phyloP scores from a whole-genome alignment of 2,329 filamentous ascomycete genomes.

The Stachybotrys elegans region DNA sequence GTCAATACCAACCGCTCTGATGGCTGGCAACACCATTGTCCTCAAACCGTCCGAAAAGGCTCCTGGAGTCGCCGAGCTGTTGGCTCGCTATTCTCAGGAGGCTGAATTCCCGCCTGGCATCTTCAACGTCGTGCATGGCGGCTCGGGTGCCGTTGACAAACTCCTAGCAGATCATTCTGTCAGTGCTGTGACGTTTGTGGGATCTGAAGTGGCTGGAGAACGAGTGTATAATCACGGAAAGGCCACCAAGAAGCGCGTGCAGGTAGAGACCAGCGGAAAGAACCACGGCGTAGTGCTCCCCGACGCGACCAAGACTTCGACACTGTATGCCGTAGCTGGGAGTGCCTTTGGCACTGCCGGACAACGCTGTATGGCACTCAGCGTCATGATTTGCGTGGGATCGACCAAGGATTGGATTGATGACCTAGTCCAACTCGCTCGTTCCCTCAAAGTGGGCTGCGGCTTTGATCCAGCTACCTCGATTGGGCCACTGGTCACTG shows the following conservation, averaged over 20 bases:
- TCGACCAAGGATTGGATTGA: slow-evolving; percentile 61
- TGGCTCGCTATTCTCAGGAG: slow-evolving; percentile 51
- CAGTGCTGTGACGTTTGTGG: slow-evolving; percentile 64
- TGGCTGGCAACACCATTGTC: slow-evolving; percentile 12
- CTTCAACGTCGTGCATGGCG: slow-evolving; percentile 61
- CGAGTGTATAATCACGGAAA: slow-evolving; percentile 63
- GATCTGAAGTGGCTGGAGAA: slow-evolving; percentile 62
- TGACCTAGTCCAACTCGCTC: slow-evolving; percentile 58
- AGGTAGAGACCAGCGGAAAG: slow-evolving; percentile 65
- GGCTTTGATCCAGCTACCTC: slow-evolving; percentile 12
- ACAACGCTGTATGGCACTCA: slow-evolving; percentile 64
- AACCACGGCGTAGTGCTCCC: slow-evolving; percentile 64
- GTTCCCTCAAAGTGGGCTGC: slow-evolving; percentile 34
- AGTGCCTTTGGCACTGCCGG: slow-evolving; percentile 65
- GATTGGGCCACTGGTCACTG: slow-evolving; percentile 17
- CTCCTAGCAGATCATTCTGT: slow-evolving; percentile 63
- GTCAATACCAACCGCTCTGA: slow-evolving; percentile 11
- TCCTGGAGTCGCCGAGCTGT: slow-evolving; percentile 56
- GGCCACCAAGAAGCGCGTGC: slow-evolving; percentile 64
- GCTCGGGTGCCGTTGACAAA: slow-evolving; percentile 60
- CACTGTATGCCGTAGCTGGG: slow-evolving; percentile 60
- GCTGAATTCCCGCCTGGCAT: slow-evolving; percentile 13
- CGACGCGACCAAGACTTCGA: slow-evolving; percentile 64
- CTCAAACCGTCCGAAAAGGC: slow-evolving; percentile 47
- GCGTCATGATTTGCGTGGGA: slow-evolving; percentile 59